These are phyloP conservation scores for Apostasia shenzhenica DNA, from an alignment of 106 monocot species.

Conservation along the genomic window DNA sequence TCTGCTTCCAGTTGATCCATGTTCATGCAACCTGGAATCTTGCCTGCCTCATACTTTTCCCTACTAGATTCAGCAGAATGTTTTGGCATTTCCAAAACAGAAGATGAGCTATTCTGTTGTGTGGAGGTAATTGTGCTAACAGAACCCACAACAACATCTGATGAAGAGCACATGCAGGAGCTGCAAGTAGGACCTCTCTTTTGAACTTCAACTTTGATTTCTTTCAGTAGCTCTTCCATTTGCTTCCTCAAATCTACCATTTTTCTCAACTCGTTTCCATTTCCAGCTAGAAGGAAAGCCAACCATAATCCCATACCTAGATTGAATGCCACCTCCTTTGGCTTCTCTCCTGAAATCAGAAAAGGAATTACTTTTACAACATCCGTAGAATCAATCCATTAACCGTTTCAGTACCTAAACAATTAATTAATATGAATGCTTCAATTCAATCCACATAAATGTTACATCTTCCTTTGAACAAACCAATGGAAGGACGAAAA, in stretches of 20 bases:
- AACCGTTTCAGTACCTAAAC: neutral
- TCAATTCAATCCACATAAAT: too few species aligned
- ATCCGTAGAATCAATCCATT: neutral
- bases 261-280: conserved; percentile 29
- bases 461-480: neutral
- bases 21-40: neutral
- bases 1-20: conserved; percentile 1
- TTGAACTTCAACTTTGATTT: conserved; percentile 24
- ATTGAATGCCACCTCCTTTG: conserved; percentile 13
- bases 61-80: neutral
- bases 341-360: conserved; percentile 20
- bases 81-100: neutral
- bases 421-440: neutral
- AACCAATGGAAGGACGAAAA: neutral
- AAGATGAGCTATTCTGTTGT: neutral
- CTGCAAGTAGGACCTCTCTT: conserved; percentile 10
- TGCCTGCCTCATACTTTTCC: neutral
- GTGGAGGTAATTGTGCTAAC: neutral
- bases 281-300: conserved; percentile 27
- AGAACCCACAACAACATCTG: neutral
- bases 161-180: neutral
- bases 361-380: neutral
- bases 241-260: conserved; percentile 41
- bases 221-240: conserved; percentile 45
- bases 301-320: conserved; percentile 35